Percentiles rank a stretch among this genome's conserved stretches.
Evolutionary conservation across 352 stramenopile genomes (phyloP).

Genomic region (Phytophthora meadii): DNA sequence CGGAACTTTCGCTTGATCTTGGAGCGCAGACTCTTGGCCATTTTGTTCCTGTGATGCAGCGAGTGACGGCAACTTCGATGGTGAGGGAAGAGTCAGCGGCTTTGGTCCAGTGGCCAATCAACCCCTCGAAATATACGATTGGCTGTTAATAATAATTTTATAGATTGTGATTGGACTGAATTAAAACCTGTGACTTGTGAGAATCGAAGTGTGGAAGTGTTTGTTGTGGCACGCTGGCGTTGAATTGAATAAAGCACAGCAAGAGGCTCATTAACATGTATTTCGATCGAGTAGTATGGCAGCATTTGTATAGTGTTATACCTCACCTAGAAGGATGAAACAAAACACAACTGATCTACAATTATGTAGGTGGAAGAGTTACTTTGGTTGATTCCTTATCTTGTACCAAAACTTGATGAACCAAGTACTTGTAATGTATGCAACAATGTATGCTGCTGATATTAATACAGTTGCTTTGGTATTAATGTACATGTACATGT

Average conservation of each 20-base stretch:
- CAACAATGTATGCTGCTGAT: no score
- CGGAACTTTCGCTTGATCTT: constrained; percentile 92
- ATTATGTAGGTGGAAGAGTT: no score
- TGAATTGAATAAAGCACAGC: no score
- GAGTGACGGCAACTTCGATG: constrained; percentile 21
- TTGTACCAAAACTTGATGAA: no score
- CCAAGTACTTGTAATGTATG: no score
- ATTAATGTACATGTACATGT: neutral
- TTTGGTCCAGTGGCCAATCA: constrained; percentile 38
- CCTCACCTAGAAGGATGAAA: no score
- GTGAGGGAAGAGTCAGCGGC: constrained; percentile 21
- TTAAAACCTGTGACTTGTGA: constrained; percentile 28
- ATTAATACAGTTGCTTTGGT: neutral
- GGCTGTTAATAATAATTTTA: constrained; percentile 3
- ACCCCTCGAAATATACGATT: constrained; percentile 20
- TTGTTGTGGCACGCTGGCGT: no score
- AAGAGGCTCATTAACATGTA: no score
- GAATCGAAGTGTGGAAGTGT: neutral
- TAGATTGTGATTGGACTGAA: constrained; percentile 23
- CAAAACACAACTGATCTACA: no score
- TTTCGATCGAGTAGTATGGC: no score
- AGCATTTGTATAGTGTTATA: no score
- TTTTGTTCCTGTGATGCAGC: constrained; percentile 35
- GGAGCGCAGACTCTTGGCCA: constrained; percentile 90
- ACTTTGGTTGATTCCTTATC: no score